These are phyloP conservation scores for Filobasidium uniguttulatum DNA, from an alignment of 1,284 basidiomycete genomes.

Conservation along the genomic window DNA sequence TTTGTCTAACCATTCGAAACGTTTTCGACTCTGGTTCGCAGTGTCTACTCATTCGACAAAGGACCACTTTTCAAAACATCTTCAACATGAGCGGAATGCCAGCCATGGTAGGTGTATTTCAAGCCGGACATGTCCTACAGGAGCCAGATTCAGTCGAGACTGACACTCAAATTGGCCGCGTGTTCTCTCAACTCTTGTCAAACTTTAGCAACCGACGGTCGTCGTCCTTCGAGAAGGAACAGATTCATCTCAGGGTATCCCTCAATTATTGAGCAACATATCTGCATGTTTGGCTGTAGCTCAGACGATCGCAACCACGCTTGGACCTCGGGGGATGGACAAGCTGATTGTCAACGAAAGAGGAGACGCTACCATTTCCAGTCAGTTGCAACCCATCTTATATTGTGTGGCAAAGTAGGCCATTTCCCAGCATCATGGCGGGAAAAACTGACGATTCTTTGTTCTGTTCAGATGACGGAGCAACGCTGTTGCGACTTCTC, in stretches of 20 bases:
- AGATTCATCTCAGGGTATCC: constrained; percentile 88
- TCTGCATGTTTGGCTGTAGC: constrained; percentile 84
- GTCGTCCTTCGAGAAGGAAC: constrained; percentile 90
- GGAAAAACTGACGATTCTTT: not conserved
- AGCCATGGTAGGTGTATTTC: not conserved
- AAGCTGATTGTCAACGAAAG: constrained; percentile 81
- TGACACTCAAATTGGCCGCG: no score
- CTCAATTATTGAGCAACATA: constrained; percentile 90
- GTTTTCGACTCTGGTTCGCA: no score
- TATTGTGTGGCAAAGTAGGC: not conserved
- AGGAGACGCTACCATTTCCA: constrained; percentile 93
- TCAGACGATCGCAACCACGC: constrained; percentile 77
- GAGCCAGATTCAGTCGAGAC: no score
- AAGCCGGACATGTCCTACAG: not conserved
- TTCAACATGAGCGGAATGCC: constrained; percentile 2
- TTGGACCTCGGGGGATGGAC: constrained; percentile 98
- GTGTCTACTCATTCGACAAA: no score
- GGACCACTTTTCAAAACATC: not conserved
- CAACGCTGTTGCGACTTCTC: constrained; percentile 89
- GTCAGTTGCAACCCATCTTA: constrained; percentile 19
- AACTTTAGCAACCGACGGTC: constrained; percentile 73
- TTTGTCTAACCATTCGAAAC: no score
- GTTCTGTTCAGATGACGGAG: constrained; percentile 59
- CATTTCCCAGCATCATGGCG: not conserved
- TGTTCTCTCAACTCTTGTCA: not conserved